Conservation (phyloP, 805 yeast genomes). For the Maudiozyma barnettii region DNA sequence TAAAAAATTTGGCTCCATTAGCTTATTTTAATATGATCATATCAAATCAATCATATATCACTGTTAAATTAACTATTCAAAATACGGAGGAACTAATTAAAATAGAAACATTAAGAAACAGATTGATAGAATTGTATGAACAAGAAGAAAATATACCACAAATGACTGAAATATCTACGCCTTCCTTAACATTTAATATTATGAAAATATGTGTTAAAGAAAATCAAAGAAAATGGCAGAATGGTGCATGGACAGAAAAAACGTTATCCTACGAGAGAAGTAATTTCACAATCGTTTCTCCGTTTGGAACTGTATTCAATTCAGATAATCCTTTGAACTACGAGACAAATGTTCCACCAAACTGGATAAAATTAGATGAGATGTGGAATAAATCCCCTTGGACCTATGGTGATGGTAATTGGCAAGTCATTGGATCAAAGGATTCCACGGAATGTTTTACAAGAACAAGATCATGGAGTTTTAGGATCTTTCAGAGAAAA, state of each 20-base stretch:
- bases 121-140: background rate
- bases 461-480: conserved; percentile 20
- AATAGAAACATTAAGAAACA: background rate
- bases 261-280: conserved; percentile 21
- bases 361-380: conserved; percentile 25
- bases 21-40: background rate
- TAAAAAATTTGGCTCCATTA: background rate
- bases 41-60: background rate
- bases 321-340: conserved; percentile 4
- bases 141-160: background rate
- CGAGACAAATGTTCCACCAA: conserved; percentile 8
- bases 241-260: conserved; percentile 15
- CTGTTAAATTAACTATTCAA: background rate
- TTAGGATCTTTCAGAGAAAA: conserved; percentile 11
- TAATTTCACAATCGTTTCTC: background rate
- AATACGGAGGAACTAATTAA: background rate
- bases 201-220: conserved; percentile 20
- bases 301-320: background rate
- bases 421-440: conserved; percentile 17
- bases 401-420: conserved; percentile 21
- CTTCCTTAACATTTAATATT: conserved; percentile 4
- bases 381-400: conserved; percentile 21
- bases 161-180: background rate
- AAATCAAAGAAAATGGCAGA: conserved; percentile 26
- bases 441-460: conserved; percentile 23